Percentiles rank a stretch among this genome's conserved stretches.
These are phyloP conservation scores for Huntiella savannae DNA, from an alignment of 2,329 filamentous ascomycete species.

Conservation along the genomic window DNA sequence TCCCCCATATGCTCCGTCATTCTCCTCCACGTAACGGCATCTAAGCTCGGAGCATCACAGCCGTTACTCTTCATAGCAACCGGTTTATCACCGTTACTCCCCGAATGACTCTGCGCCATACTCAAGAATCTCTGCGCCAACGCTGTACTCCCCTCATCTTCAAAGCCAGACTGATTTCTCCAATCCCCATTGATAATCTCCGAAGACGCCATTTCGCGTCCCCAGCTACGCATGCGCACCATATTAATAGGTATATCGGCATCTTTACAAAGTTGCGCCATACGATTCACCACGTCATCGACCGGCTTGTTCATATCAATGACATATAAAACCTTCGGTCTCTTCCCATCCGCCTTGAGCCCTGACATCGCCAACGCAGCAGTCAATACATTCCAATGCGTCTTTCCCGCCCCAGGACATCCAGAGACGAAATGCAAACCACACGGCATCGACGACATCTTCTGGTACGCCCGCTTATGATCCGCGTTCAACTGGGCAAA, in stretches of 20 bases:
- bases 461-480: constrained; percentile 20
- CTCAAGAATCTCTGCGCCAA: constrained; percentile 19
- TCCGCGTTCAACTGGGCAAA: constrained; percentile 21
- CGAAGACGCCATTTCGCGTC: constrained; percentile 19
- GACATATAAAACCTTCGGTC: constrained; percentile 23
- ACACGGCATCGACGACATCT: constrained; percentile 21
- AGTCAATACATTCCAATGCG: constrained; percentile 26
- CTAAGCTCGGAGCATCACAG: no score
- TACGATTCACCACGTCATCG: constrained; percentile 26
- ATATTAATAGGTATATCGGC: constrained; percentile 20
- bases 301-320: constrained; percentile 29
- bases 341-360: not conserved
- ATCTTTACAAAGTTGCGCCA: constrained; percentile 20
- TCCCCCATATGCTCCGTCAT: constrained; percentile 14
- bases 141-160: constrained; percentile 1
- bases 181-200: constrained; percentile 15
- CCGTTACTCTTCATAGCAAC: not conserved
- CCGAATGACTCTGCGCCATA: constrained; percentile 12
- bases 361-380: constrained; percentile 19
- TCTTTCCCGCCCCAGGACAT: constrained; percentile 29
- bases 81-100: not conserved
- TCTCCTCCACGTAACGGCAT: no score
- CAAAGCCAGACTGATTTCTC: constrained; percentile 2
- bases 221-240: constrained; percentile 24
- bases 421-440: constrained; percentile 26